Base-by-base conservation (phyloP, 2,329 filamentous ascomycete genomes). In the Blastomyces silverae region DNA sequence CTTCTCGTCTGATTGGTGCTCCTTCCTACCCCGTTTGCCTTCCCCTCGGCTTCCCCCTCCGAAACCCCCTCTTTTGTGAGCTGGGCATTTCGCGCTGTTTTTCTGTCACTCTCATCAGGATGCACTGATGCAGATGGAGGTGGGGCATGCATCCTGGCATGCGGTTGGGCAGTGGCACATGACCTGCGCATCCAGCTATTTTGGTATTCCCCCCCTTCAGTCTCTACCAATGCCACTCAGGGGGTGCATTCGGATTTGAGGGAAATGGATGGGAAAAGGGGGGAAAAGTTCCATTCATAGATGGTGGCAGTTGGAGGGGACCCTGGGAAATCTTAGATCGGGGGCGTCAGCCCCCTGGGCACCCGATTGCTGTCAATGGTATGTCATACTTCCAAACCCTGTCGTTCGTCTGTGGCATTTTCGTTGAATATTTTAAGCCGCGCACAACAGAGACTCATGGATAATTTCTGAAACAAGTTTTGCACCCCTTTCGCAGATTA, bases 381-480 rank as follows among this genome's bases (percentile, higher is more conserved):
- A 50, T 11, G n/a, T 11, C 48, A 48, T 48, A 8, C 48, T 25
- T 44, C 2, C 15, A 10, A 50, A 50, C 48, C 48, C 22, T 22
- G 48, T 50, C 48, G 10, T 50, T 50, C 48, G n/a, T 22, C 48
- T 25, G n/a, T 10, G 48, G 48, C n/a, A 50, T 22, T 50, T 22
- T 50, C 22, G n/a, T 5, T 50, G n/a, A 25, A 25, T 50, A 50
- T 25, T 50, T 25, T 50, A 50, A 50, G 48, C 48, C 7, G 48
- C 22, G 31, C 31, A 34, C 31, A 34, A 0, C 1, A 20, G 0
- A 46, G 42, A 3, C 11, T 50, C 48, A 13, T 25, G 22, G 48
- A 50, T 25, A 25, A 22, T 25, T 50, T 50, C 48, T 50, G 48
- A 50, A 50, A 50, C 48, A 50, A 25, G 48, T 50, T 50, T 48